phyloP scores from a whole-genome alignment of 2,329 filamentous ascomycete species.

The Fusarium sp. region DNA sequence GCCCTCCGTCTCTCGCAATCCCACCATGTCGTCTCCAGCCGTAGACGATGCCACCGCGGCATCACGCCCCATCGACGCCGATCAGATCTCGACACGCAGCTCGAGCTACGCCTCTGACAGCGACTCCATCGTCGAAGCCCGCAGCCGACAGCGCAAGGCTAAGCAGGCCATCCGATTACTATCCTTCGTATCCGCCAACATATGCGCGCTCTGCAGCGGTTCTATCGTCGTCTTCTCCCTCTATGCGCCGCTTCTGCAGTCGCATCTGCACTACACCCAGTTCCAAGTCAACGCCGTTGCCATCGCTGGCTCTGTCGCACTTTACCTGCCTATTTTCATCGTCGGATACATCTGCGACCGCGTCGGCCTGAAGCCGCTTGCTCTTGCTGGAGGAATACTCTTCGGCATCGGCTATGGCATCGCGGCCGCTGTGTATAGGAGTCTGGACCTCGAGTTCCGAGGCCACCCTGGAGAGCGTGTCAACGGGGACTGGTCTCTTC shows the following conservation, averaged over 20 bases:
- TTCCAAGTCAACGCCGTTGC: conserved; percentile 91
- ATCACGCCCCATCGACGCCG: conserved; percentile 33
- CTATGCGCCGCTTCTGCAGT: conserved; percentile 90
- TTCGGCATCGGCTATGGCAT: conserved; percentile 85
- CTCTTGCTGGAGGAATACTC: conserved; percentile 74
- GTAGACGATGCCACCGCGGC: conserved; percentile 28
- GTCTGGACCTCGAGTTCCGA: conserved; percentile 58
- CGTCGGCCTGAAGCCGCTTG: conserved; percentile 79
- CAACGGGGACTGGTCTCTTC: conserved; percentile 71
- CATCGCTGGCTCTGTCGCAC: conserved; percentile 84
- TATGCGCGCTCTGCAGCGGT: conserved; percentile 79
- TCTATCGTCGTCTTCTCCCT: conserved; percentile 94
- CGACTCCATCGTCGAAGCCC: conserved; percentile 35
- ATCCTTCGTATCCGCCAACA: conserved; percentile 63
- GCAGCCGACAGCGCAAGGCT: conserved; percentile 39
- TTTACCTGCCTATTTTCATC: conserved; percentile 91
- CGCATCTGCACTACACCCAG: conserved; percentile 86
- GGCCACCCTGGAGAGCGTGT: conserved; percentile 52
- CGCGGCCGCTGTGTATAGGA: conserved; percentile 79
- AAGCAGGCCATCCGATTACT: conserved; percentile 53
- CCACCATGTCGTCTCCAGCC: conserved; percentile 36
- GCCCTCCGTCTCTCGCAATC: not conserved
- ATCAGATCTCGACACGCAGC: conserved; percentile 39
- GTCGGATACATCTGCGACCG: conserved; percentile 94
- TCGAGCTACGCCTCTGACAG: conserved; percentile 37